phyloP scores from a whole-genome alignment of 139 green algal species.

The Eudorina sp. region DNA sequence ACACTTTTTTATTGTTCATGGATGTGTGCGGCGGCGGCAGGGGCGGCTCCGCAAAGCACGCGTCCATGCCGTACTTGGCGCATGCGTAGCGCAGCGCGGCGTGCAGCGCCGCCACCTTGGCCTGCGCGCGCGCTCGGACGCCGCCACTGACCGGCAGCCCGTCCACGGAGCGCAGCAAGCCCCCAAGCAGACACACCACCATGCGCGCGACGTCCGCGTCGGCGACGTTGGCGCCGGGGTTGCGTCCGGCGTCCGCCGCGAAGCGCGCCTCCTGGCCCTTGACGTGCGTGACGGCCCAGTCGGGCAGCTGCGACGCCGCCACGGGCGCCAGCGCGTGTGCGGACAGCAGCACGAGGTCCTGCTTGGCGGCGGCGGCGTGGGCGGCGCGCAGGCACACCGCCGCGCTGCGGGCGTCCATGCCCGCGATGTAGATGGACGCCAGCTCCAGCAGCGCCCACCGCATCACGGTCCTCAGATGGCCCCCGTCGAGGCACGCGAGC shows the following conservation, averaged over 20 bases:
- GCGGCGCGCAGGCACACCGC: conserved; percentile 51
- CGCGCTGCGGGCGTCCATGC: conserved; percentile 12
- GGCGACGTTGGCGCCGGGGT: not conserved
- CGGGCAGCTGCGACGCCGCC: conserved; percentile 43
- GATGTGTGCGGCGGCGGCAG: conserved; percentile 47
- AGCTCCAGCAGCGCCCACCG: conserved; percentile 59
- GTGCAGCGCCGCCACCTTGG: conserved; percentile 44
- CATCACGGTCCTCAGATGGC: conserved; percentile 46
- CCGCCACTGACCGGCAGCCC: conserved; percentile 1
- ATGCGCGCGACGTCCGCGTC: conserved; percentile 52
- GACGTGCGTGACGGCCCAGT: conserved; percentile 56
- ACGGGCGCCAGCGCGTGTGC: conserved; percentile 59
- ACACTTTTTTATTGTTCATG: too few relatives aligned
- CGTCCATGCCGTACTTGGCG: conserved; percentile 58
- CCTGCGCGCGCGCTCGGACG: conserved; percentile 30
- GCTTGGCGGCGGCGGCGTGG: conserved; percentile 31
- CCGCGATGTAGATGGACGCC: conserved; percentile 33
- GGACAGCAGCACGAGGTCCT: conserved; percentile 47
- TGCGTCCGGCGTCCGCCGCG: not conserved
- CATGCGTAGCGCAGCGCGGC: conserved; percentile 40
- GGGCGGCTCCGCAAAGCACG: conserved; percentile 53
- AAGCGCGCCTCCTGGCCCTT: conserved; percentile 58
- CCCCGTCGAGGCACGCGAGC: conserved; percentile 45
- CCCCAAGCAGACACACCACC: conserved; percentile 53
- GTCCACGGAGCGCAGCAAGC: not conserved